These are phyloP conservation scores for Gracilariopsis chorda DNA, from an alignment of 23 red algal genomes.

Conservation along the genomic window DNA sequence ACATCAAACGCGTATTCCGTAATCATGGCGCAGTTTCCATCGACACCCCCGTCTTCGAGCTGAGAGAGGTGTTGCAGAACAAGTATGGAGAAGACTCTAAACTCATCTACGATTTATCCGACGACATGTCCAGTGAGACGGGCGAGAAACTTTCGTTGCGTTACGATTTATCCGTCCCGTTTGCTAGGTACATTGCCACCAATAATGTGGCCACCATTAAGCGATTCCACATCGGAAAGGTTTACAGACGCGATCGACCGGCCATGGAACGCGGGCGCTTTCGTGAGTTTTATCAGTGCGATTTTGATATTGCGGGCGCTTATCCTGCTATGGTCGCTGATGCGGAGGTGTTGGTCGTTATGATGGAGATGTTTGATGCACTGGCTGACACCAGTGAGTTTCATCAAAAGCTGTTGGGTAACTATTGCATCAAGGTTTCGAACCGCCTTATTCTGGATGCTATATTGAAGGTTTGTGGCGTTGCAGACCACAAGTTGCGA, in stretches of 20 bases:
- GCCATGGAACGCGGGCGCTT: constrained; percentile 94
- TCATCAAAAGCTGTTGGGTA: constrained; percentile 57
- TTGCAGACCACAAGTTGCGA: constrained; percentile 81
- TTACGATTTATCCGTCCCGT: constrained; percentile 97
- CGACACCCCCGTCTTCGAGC: constrained; percentile 98
- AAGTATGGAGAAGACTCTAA: constrained; percentile 99
- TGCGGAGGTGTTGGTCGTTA: constrained; percentile 89
- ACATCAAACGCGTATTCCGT: constrained; percentile 83
- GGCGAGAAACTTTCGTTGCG: constrained; percentile 92
- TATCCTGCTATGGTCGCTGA: constrained; percentile 85
- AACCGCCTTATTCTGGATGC: constrained; percentile 86
- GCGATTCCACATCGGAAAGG: constrained; percentile 93
- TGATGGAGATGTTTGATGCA: constrained; percentile 90
- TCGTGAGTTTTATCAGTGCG: constrained; percentile 99
- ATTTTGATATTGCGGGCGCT: constrained; percentile 98
- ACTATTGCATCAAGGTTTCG: constrained; percentile 88
- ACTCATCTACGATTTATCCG: constrained; percentile 98
- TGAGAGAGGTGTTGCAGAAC: constrained; percentile 88
- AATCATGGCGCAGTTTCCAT: constrained; percentile 98
- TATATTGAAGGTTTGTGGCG: constrained; percentile 90
- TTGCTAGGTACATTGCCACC: constrained; percentile 93
- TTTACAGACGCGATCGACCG: constrained; percentile 96
- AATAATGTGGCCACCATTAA: constrained; percentile 90
- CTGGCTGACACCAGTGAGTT: constrained; percentile 64
- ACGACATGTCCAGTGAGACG: constrained; percentile 80